Evolutionary conservation across 2,329 filamentous ascomycete genomes (phyloP).

Genomic region (Fusarium luffae): DNA sequence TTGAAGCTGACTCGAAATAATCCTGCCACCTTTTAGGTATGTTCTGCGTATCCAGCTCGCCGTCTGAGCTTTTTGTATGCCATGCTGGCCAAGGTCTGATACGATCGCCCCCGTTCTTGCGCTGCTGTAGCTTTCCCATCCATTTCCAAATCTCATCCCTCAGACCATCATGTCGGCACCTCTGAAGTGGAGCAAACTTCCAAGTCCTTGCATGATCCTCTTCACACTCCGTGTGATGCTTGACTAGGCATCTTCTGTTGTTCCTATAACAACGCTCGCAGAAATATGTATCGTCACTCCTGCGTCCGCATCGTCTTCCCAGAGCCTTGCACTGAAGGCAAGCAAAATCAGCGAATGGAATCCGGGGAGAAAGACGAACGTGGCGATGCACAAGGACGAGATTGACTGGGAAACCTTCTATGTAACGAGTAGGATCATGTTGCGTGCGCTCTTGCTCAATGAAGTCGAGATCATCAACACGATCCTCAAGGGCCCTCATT

Average conservation of each 20-base stretch:
- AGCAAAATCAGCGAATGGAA: not conserved
- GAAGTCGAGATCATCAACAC: slow-evolving; percentile 14
- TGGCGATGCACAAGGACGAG: slow-evolving; percentile 24
- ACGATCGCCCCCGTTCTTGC: not conserved
- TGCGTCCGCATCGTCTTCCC: slow-evolving; percentile 43
- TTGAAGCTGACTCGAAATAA: slow-evolving; percentile 4
- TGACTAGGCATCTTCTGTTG: slow-evolving; percentile 46
- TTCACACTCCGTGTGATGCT: slow-evolving; percentile 55
- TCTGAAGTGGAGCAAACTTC: slow-evolving; percentile 10
- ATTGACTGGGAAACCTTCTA: slow-evolving; percentile 46
- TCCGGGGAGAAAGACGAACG: slow-evolving; percentile 15
- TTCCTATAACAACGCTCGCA: slow-evolving; percentile 43
- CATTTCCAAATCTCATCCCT: not conserved
- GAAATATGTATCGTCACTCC: not conserved
- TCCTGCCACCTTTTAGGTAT: slow-evolving; percentile 26
- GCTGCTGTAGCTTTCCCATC: slow-evolving; percentile 7
- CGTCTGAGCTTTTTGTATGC: slow-evolving; percentile 22
- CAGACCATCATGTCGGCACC: not conserved
- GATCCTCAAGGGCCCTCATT: slow-evolving; percentile 24
- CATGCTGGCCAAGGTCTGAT: slow-evolving; percentile 26
- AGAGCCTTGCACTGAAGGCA: slow-evolving; percentile 44
- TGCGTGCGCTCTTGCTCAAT: slow-evolving; percentile 14
- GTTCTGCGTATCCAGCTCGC: slow-evolving; percentile 1
- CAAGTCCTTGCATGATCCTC: slow-evolving; percentile 63
- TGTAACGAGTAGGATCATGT: slow-evolving; percentile 35